These are phyloP conservation scores for Limnanthes douglasii DNA, from an alignment of 345 rosid species.

Conservation along the genomic window DNA sequence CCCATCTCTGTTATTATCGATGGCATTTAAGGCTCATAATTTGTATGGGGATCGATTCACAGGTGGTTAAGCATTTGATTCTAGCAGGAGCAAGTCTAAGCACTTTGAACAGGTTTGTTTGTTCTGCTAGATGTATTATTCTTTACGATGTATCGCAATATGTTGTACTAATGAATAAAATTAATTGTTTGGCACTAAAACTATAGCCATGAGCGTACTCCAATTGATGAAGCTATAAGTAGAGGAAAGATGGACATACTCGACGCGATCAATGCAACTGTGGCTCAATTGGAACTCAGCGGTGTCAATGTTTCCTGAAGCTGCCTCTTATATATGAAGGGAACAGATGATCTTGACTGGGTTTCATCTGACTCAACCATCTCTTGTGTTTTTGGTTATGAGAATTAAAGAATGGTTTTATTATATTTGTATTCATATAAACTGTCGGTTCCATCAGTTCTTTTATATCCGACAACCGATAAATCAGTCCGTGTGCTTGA, in stretches of 20 bases:
- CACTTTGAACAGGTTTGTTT: slow-evolving; percentile 49
- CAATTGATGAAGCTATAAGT: slow-evolving; percentile 72
- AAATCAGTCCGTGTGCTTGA: no score
- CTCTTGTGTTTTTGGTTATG: no score
- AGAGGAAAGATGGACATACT: slow-evolving; percentile 49
- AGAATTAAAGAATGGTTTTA: no score
- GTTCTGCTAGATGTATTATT: not conserved
- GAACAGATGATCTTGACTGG: no score
- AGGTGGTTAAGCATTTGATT: slow-evolving; percentile 73
- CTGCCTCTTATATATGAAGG: no score
- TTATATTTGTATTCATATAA: no score
- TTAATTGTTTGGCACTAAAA: no score
- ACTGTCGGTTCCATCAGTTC: no score
- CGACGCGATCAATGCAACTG: slow-evolving; percentile 48
- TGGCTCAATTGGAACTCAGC: slow-evolving; percentile 48
- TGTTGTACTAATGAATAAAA: not conserved
- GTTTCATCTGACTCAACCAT: no score
- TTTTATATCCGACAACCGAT: no score
- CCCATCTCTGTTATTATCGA: not conserved
- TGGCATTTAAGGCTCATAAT: slow-evolving; percentile 3
- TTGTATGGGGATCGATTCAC: slow-evolving; percentile 5
- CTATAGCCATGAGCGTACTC: slow-evolving; percentile 66
- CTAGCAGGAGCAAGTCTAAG: slow-evolving; percentile 66
- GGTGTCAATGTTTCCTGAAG: slow-evolving; percentile 28
- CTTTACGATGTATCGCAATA: not conserved